Evolutionary conservation across 1,284 basidiomycete species (phyloP).

Genomic region (Trichosporon coremiiforme): DNA sequence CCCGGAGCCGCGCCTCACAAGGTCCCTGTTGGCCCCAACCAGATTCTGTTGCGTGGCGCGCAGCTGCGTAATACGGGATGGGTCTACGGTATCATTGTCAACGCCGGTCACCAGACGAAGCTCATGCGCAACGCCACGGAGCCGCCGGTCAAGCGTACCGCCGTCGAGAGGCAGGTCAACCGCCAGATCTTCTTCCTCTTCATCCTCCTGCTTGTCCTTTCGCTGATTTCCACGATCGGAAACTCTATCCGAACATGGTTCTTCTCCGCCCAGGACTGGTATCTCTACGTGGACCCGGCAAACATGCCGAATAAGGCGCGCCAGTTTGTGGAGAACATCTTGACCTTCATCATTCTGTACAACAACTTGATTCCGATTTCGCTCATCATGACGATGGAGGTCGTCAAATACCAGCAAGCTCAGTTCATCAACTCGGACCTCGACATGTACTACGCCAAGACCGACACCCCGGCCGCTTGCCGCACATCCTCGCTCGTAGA

Average conservation of each 20-base stretch:
- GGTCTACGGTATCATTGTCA: slow-evolving; percentile 92
- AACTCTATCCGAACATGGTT: slow-evolving; percentile 88
- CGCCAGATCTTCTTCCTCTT: slow-evolving; percentile 96
- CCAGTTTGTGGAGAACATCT: slow-evolving; percentile 85
- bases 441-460: slow-evolving; percentile 92
- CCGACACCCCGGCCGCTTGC: slow-evolving; percentile 95
- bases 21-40: slow-evolving; percentile 90
- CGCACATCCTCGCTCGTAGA: slow-evolving; percentile 96
- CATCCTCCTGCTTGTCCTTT: slow-evolving; percentile 79
- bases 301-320: slow-evolving; percentile 61
- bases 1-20: slow-evolving; percentile 62
- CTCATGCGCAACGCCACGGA: slow-evolving; percentile 93
- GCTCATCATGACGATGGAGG: slow-evolving; percentile 98
- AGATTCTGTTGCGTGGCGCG: slow-evolving; percentile 89
- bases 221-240: slow-evolving; percentile 88
- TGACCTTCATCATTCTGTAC: slow-evolving; percentile 98
- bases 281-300: slow-evolving; percentile 61
- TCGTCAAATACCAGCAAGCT: slow-evolving; percentile 98
- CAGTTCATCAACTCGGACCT: slow-evolving; percentile 95
- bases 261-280: slow-evolving; percentile 80
- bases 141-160: slow-evolving; percentile 93
- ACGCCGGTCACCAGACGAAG: slow-evolving; percentile 98
- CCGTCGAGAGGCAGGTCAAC: slow-evolving; percentile 95
- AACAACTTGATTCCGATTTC: slow-evolving; percentile 99
- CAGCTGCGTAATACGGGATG: slow-evolving; percentile 96